phyloP scores from a whole-genome alignment of 495 filamentous ascomycete genomes.

The Trypethelium eluteriae region DNA sequence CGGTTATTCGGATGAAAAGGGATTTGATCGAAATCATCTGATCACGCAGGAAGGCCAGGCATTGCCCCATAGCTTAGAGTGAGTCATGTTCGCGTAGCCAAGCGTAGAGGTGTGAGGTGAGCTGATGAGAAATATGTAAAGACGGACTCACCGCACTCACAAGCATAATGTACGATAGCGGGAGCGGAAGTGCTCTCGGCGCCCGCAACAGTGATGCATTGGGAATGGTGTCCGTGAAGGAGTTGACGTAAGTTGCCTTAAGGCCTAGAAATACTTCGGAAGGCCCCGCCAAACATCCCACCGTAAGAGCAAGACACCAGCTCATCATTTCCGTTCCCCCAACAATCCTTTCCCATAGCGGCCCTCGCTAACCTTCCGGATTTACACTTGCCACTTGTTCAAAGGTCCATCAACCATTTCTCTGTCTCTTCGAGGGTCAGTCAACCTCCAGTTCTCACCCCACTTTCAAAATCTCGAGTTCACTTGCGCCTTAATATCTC shows the following conservation, averaged over 20 bases:
- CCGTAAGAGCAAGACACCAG: constrained; percentile 5
- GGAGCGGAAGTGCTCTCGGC: neutral
- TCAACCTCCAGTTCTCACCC: neutral
- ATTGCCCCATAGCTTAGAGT: neutral
- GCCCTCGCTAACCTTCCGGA: neutral
- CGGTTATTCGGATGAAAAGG: neutral
- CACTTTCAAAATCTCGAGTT: neutral
- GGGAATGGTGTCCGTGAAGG: neutral
- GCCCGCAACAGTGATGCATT: neutral
- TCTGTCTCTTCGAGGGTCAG: neutral
- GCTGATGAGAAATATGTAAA: neutral
- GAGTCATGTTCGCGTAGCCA: constrained; percentile 1
- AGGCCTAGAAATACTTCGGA: neutral
- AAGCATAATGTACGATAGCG: neutral
- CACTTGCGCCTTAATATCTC: neutral
- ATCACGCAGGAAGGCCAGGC: neutral
- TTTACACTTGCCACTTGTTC: neutral
- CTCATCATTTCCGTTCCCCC: neutral
- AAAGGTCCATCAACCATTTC: neutral
- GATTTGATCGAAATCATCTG: neutral
- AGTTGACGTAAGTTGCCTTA: constrained; percentile 6
- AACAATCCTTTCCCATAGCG: neutral
- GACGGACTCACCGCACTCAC: too few relatives aligned
- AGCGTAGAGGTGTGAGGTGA: neutral
- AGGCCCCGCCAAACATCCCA: neutral